Evolutionary conservation across 495 filamentous ascomycete species (phyloP), one percentile per base, ranked within the genome.

Genomic region (Zalerion maritima): DNA sequence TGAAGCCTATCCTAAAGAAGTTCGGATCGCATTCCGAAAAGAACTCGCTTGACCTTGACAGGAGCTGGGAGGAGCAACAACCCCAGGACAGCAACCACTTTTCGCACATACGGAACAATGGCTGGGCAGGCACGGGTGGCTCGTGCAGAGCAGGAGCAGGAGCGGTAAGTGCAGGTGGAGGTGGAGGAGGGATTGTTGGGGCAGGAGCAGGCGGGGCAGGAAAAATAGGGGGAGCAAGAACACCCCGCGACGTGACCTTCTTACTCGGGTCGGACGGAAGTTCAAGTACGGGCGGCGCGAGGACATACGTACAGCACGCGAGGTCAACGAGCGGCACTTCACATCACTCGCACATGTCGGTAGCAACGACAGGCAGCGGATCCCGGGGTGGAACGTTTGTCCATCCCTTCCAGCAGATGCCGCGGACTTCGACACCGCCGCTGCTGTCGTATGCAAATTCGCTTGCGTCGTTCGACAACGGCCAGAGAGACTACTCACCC

Each of bases 341-440:
- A n/a, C n/a, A n/a, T n/a, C n/a, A n/a, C n/a, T n/a, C n/a, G 17
- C 49, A 57, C 32, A 43, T 52, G 23, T 62, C 58, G 0, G 46
- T 50, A 12, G 47, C 54, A 15, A 61, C 57, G 1, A 43, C 40
- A 6, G 45, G 36, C 13, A 62, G 54, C 24, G 64, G 58, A 42
- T 26, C 38, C 38, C 19, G 45, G 42, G 43, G 40, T 15, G 62
- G 53, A 4, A 54, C 46, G 8, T 71, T 71, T 37, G 52, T 67
- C 12, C 67, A 71, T 42, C 65, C 67, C 10, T 71, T 69, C 40
- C 62, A 67, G 34, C 67, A 71, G 39, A 67, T 55, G 0, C 67
- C 67, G 21, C 58, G 60, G n/a, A 67, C 61, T 4, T 62, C 64
- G 11, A 71, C 65, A 32, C 67, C 67, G 21, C 67, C 66, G 29